Conservation (phyloP, 2,329 filamentous ascomycete genomes). For the Exophiala aquamarina region DNA sequence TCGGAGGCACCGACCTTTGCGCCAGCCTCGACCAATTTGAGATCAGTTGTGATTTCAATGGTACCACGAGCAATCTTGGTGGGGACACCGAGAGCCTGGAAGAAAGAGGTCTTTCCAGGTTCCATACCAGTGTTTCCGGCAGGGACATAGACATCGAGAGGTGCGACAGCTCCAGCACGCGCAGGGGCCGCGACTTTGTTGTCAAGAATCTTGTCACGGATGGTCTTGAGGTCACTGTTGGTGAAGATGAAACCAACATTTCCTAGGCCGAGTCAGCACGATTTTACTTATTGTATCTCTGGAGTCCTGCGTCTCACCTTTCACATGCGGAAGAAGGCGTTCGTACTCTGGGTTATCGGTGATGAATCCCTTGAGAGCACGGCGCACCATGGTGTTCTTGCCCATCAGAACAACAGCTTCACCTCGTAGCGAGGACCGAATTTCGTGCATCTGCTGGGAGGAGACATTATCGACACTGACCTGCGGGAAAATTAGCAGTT, state of each 20-base stretch:
- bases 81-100: constrained; percentile 99
- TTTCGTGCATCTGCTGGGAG: constrained; percentile 99
- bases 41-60: constrained; percentile 97
- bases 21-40: constrained; percentile 94
- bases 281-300: constrained; percentile 5
- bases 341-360: constrained; percentile 93
- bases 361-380: constrained; percentile 95
- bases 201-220: constrained; percentile 88
- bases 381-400: constrained; percentile 99
- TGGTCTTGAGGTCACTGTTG: constrained; percentile 88
- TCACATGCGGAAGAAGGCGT: constrained; percentile 92
- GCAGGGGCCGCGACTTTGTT: constrained; percentile 98
- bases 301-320: constrained; percentile 51
- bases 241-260: constrained; percentile 99
- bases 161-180: constrained; percentile 95
- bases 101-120: constrained; percentile 99
- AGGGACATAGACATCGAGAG: constrained; percentile 88
- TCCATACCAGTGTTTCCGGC: constrained; percentile 99
- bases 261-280: constrained; percentile 46
- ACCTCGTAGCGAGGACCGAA: constrained; percentile 85
- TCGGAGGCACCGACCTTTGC: constrained; percentile 97
- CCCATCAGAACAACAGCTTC: constrained; percentile 97
- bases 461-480: constrained; percentile 89
- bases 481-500: constrained; percentile 15
- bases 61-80: constrained; percentile 99